Evolutionary conservation across 1,284 basidiomycete genomes (phyloP), one percentile per base, ranked within the genome.

Genomic region (Pisolithus thermaeus): DNA sequence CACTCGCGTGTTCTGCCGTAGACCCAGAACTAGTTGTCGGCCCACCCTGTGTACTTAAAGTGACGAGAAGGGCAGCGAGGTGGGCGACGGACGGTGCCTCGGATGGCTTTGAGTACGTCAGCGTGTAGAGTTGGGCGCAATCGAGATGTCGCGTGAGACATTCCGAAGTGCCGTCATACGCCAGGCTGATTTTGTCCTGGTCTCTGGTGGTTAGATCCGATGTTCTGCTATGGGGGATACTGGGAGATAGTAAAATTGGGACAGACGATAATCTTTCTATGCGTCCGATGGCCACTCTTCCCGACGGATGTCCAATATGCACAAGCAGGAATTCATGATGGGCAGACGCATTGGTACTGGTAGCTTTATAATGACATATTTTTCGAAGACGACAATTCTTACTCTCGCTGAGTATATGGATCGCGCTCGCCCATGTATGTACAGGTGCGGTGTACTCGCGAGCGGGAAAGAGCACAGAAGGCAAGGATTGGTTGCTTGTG

Each of bases 281-380:
- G 20, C 54, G 39, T 22, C 57, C 37, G 46, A 53, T 27, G 9
- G 50, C 55, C 4, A 47, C 48, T 32, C 47, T 54, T 7, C 52
- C 55, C 1, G 55, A 56, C 9, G 55, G 51, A 48, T 59, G 55
- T 14, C 45, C 46, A 14, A 57, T 22, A 27, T 47, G 48, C 9
- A 59, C 49, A 18, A 59, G 47, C 7, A 57, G 27, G n/a, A 59
- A 59, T 27, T 57, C 57, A 30, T 49, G 45, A 12, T 23, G 46
- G 3, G 47, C 39, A 23, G 49, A 36, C 9, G 35, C 23, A 23
- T 9, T 14, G 38, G n/a, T 9, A 20, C 36, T 22, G 8, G 22
- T 53, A 12, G 39, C 35, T 14, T 50, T 50, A 25, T 51, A 59
- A 18, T 59, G 58, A 11, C 54, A 47, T 51, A 59, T 46, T 27